phyloP scores from a whole-genome alignment of 768 basidiomycete species.

The Termitomyces bulborhizus region DNA sequence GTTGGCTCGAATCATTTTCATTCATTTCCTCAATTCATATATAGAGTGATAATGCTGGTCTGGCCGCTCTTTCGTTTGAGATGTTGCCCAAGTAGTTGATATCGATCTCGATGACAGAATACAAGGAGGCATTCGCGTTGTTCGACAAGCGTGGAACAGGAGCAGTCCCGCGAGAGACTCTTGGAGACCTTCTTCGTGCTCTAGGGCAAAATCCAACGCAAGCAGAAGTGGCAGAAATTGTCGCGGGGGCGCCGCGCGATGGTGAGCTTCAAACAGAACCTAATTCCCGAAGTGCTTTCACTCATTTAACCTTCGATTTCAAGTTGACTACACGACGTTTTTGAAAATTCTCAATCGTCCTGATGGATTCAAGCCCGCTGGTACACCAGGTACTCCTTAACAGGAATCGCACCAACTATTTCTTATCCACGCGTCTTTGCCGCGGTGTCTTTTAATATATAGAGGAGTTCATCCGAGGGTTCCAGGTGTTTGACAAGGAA shows the following conservation, averaged over 20 bases:
- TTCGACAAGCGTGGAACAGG: constrained; percentile 97
- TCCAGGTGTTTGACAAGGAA: constrained; percentile 98
- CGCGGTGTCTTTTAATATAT: background rate
- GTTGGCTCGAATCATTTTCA: background rate
- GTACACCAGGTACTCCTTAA: constrained; percentile 11
- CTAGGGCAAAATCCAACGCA: constrained; percentile 99
- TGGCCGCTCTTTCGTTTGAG: background rate
- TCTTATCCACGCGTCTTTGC: background rate
- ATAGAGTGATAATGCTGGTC: constrained; percentile 37
- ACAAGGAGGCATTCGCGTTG: constrained; percentile 95
- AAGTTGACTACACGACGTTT: constrained; percentile 93
- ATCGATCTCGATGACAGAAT: constrained; percentile 48
- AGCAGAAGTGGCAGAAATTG: constrained; percentile 87
- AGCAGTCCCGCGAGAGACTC: constrained; percentile 76
- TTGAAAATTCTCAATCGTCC: constrained; percentile 87
- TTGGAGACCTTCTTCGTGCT: constrained; percentile 90
- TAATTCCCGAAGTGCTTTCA: background rate
- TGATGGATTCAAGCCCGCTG: constrained; percentile 93
- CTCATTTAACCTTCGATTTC: background rate
- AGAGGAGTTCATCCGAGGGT: constrained; percentile 99
- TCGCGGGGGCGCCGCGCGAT: constrained; percentile 65
- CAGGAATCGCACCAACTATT: background rate
- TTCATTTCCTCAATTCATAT: background rate
- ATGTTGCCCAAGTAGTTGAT: background rate
- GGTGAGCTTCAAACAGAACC: constrained; percentile 34